Evolutionary conservation across 371 early-diverging fungal genomes (phyloP), one percentile per base, ranked within the genome.

Genomic region (Mortierella polycephala): DNA sequence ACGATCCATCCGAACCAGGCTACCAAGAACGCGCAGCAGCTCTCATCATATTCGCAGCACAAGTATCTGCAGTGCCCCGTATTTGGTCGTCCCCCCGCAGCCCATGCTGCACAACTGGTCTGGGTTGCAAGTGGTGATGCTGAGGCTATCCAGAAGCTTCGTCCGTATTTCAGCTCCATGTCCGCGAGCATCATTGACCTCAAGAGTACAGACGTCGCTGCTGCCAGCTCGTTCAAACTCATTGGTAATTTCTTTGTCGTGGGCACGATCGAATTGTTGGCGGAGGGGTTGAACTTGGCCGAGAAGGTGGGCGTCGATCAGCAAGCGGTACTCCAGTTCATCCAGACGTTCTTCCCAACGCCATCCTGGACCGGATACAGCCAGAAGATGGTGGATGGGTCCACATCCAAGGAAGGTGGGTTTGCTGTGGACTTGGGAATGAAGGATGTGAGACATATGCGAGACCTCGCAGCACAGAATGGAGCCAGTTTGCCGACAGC

Each of bases 271-370:
- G 91, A 92, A 68, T 57, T 89, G 55, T 64, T 93, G 18, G 89
- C 90, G 0, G 93, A 94, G 73, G 91, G 89, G 11, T 68, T 90
- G 75, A 90, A 90, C 0, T 79, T 93, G n/a, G 92, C 89, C 0
- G 90, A 91, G 60, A 86, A 86, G 21, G 57, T 82, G 7, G 86
- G 85, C 14, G 54, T 92, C 9, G 82, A 88, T 9, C 84, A 88
- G 56, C 84, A 86, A 11, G 85, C 87, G 20, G 82, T 90, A 9
- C 67, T 88, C 57, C 84, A 88, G 14, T 83, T 92, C 47, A 66
- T 93, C 12, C 82, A 88, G 54, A 62, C 66, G 7, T 63, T 92
- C 41, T 85, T 90, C 41, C 88, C 93, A 8, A 61, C 65, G 0
- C 73, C 82, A 8, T 44, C 74, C 3, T 67, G 74, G 67, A 55